Conservation (phyloP, 2,329 filamentous ascomycete genomes). For the Geosmithia morbida region DNA sequence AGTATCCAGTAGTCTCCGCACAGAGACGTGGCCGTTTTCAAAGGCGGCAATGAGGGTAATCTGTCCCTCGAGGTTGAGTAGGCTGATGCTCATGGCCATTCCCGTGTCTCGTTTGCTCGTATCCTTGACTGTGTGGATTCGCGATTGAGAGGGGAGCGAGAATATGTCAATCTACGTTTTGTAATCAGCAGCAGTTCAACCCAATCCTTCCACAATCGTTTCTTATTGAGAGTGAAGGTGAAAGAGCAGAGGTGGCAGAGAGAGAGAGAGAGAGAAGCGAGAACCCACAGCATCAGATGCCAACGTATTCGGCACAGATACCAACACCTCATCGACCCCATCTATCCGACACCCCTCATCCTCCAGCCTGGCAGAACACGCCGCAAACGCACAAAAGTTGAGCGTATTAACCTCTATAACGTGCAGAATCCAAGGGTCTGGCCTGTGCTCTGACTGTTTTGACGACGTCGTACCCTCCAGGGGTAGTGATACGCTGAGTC, state of each 20-base stretch:
- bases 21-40: conserved; percentile 66
- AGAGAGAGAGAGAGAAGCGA: not conserved
- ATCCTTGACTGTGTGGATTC: conserved; percentile 44
- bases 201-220: too few species aligned
- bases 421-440: conserved; percentile 74
- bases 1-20: conserved; percentile 36
- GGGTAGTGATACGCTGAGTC: conserved; percentile 55
- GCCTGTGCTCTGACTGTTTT: conserved; percentile 14
- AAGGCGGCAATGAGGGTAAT: conserved; percentile 64
- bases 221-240: too few species aligned
- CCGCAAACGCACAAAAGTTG: conserved; percentile 83
- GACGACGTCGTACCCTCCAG: conserved; percentile 41
- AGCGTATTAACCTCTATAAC: conserved; percentile 78
- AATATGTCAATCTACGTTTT: conserved; percentile 59
- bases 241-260: not conserved
- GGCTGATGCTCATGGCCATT: conserved; percentile 76
- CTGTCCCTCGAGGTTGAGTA: conserved; percentile 34
- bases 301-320: conserved; percentile 71
- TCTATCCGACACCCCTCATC: conserved; percentile 6
- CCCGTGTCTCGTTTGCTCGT: conserved; percentile 35
- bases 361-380: conserved; percentile 25
- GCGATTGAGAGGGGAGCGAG: conserved; percentile 58
- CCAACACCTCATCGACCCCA: conserved; percentile 28
- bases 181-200: not conserved
- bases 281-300: conserved; percentile 42